Evolutionary conservation across 208 protist species (phyloP), one percentile per base, ranked within the genome.

Genomic region (Novymonas esmeraldas): DNA sequence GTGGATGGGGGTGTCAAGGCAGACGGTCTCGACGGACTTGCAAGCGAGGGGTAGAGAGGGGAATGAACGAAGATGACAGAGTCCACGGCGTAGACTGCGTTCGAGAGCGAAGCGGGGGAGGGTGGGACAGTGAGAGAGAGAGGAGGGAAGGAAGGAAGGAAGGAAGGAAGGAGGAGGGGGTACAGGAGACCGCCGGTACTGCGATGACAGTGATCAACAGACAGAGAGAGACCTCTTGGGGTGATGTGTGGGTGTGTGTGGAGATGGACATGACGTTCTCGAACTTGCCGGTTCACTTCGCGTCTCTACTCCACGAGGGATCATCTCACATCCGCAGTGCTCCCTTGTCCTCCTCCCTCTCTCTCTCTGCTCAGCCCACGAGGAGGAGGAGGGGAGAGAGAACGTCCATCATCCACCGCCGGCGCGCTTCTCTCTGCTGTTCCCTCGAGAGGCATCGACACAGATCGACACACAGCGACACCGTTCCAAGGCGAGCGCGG

Each of bases 101-200:
- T n/a, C n/a, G n/a, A n/a, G n/a, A n/a, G n/a, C n/a, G n/a, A n/a
- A n/a, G n/a, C n/a, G n/a, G n/a, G n/a, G n/a, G n/a, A n/a, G n/a
- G n/a, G n/a, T n/a, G n/a, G n/a, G n/a, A n/a, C n/a, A 57, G 38
- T 26, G 51, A 64, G 22, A 13, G 39, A 76, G 26, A 57, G 13
- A 63, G 41, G 29, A 49, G 5, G 28, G 31, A 57, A 41, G 36
- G 51, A 29, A 36, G 49, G 7, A 48, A 50, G 36, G n/a, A 62
- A 54, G 20, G 20, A 24, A n/a, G 51, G 29, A 16, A 62, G 33
- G 45, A 29, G 33, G 26, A 16, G 46, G 20, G 26, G 11, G 22
- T n/a, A 20, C 7, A 22, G 42, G 18, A 4, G 18, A 48, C 28
- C 18, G 5, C 46, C 28, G 22, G 6, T 50, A 51, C 28, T 36